These are phyloP conservation scores for Geotrichum restrictum DNA, from an alignment of 1,139 yeast species.

Conservation along the genomic window DNA sequence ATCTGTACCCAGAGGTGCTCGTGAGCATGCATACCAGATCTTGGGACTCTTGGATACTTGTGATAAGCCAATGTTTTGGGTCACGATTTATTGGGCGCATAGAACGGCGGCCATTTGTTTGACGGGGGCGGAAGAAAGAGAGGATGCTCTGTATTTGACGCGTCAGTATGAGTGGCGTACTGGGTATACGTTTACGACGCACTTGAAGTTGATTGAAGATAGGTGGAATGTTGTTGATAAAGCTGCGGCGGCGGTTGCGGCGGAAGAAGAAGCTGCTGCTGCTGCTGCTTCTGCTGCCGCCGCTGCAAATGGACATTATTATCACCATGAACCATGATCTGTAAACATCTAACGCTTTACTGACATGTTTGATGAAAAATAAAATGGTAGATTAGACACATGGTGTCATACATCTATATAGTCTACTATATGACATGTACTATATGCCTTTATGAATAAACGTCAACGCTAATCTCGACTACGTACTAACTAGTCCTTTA, in stretches of 20 bases:
- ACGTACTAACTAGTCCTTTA: no score
- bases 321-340: no score
- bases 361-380: no score
- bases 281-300: no score
- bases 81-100: slow-evolving; percentile 20
- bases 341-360: no score
- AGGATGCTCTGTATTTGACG: slow-evolving; percentile 17
- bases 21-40: slow-evolving; percentile 18
- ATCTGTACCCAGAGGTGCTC: slow-evolving; percentile 16
- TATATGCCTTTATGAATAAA: no score
- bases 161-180: slow-evolving; percentile 23
- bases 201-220: slow-evolving; percentile 11
- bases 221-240: slow-evolving; percentile 19
- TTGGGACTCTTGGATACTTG: slow-evolving; percentile 17
- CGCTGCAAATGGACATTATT: background rate
- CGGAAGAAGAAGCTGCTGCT: no score
- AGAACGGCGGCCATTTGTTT: slow-evolving; percentile 17
- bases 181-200: slow-evolving; percentile 18
- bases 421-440: no score
- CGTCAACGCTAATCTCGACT: no score
- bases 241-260: no score
- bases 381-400: no score
- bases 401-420: no score
- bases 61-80: slow-evolving; percentile 16
- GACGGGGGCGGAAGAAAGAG: slow-evolving; percentile 14